Conservation (phyloP, 768 basidiomycete species). For the Rhizopogon rudus region DNA sequence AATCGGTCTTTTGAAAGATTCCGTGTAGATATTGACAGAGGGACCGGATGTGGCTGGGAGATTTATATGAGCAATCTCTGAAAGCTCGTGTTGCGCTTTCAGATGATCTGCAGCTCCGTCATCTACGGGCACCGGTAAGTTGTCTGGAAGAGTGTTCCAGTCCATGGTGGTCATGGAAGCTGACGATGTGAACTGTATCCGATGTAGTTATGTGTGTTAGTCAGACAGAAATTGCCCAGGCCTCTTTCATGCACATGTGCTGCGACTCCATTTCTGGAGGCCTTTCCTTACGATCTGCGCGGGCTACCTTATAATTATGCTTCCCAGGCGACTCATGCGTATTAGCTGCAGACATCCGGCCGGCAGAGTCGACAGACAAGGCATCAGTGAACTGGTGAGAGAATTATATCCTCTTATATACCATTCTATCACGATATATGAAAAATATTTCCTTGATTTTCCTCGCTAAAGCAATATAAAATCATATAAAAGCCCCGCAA, state of each 20-base stretch:
- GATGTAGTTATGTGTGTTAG: not conserved
- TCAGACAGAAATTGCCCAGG: not conserved
- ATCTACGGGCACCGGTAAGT: constrained; percentile 9
- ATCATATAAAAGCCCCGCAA: no score
- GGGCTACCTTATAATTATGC: not conserved
- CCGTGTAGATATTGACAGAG: constrained; percentile 6
- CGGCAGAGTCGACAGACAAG: not conserved
- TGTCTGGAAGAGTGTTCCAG: constrained; percentile 11
- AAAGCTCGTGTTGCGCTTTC: not conserved
- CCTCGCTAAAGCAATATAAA: no score
- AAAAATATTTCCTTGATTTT: no score
- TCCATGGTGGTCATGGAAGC: not conserved
- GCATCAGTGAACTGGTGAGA: no score
- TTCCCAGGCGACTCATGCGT: not conserved
- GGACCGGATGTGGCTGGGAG: constrained; percentile 5
- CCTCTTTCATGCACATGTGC: no score
- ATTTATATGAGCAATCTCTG: not conserved
- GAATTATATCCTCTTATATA: no score
- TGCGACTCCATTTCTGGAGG: not conserved
- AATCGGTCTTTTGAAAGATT: constrained; percentile 13
- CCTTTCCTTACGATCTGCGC: not conserved
- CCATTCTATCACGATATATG: no score
- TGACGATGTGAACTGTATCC: not conserved
- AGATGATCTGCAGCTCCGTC: constrained; percentile 13
- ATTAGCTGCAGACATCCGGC: not conserved